Evolutionary conservation across 2,329 filamentous ascomycete genomes (phyloP), one percentile per base, ranked within the genome.

Genomic region (Clonostachys chloroleuca): DNA sequence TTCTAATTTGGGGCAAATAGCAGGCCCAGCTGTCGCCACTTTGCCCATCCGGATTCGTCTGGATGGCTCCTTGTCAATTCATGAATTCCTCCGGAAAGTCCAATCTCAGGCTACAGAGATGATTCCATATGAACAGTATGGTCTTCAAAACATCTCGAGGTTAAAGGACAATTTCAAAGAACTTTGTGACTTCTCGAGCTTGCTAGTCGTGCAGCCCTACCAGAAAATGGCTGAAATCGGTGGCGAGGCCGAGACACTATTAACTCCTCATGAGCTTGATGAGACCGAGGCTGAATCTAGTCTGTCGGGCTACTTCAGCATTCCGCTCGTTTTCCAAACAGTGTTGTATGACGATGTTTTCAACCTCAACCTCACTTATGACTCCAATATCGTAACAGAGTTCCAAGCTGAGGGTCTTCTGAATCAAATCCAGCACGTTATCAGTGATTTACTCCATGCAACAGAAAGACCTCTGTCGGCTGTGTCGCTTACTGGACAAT

Each of bases 101-200:
- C 53, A 54, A 20, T 47, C 45, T 12, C 48, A 54, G 12, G 53
- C 55, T 2, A 49, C 53, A 2, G 40, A 49, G 6, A 51, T 52
- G 45, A 51, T 54, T 24, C 49, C 55, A 2, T 53, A 52, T 34
- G 54, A 57, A 34, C 55, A 57, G 13, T 44, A 43, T 5, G 54
- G 55, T 3, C 47, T 57, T 12, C 49, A 51, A 12, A 40, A 41
- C 9, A 54, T 57, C 17, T 34, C 46, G 4, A 35, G 40, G 10
- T 13, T 56, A 6, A 49, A 42, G 7, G 40, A 43, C 9, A 46
- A 54, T 12, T 44, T 51, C 13, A 40, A 40, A 4, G 44, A 37
- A 30, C 18, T 37, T 5, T 46, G 36, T 10, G 36, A 51, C 20
- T 51, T 51, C 41, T 33, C 43, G 12, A 49, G 34, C 33, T 40